Base-by-base conservation (phyloP, 2,329 filamentous ascomycete genomes). In the Aspergillus piperis region DNA sequence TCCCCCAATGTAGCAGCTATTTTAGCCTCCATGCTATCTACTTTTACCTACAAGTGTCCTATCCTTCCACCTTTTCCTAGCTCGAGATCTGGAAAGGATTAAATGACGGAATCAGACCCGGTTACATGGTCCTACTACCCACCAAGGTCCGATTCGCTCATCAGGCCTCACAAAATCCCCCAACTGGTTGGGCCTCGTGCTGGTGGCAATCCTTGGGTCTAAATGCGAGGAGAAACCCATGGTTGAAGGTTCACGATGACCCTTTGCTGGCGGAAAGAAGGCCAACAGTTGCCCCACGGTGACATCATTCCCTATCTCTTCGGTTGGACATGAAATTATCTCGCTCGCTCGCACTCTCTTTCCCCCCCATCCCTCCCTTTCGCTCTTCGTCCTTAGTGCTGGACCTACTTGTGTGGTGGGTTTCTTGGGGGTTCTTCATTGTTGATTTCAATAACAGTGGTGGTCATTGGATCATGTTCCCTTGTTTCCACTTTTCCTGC, bases 181-280 rank as follows among this genome's bases (percentile, higher is more conserved):
- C 25, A 30, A 30, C 10, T 30, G 27, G 47, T 50, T 49, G 54
- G 25, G 54, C 23, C 32, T 41, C 30, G 23, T 36, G 17, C 41
- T 49, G 54, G 54, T 49, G 54, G 54, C 54, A 44, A 57, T 15
- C 36, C 23, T 57, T 49, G 44, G 42, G 42, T 48, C 42, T 47
- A 15, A 48, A 49, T 39, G 54, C 25, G 54, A 48, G 42, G 25
- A 19, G 19, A 57, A 57, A 42, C 30, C 56, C 56, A 49, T 58
- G 56, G 56, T 58, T 30, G 49, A 44, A 21, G 23, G 30, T 25
- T 58, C 19, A 44, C n/a, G 38, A 19, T 23, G 39, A 25, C 21
- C 36, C 42, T 25, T 57, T 49, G 42, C 27, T 57, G 54, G 54
- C 21, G 41, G 27, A 23, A 30, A 17, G 25, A 36, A 42, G 36